A percentile compares a stretch with the other conserved stretches of the same genome.
These are phyloP conservation scores for Guyanaporus albipodus DNA, from an alignment of 768 basidiomycete genomes.

Conservation along the genomic window DNA sequence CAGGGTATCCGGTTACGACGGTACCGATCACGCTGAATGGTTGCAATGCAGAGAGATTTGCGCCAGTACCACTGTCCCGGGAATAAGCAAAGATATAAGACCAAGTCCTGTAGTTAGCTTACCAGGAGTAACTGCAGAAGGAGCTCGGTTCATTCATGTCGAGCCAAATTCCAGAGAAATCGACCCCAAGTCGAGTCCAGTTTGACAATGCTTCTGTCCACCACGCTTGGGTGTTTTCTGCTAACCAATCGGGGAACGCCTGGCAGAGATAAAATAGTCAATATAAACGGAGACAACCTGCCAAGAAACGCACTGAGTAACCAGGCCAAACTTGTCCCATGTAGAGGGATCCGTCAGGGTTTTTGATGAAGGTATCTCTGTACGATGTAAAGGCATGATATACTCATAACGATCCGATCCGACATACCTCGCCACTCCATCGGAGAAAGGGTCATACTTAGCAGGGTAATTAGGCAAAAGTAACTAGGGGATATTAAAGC, in stretches of 20 bases:
- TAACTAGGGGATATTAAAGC: neutral
- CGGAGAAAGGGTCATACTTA: slow-evolving; percentile 65
- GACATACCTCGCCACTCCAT: slow-evolving; percentile 54
- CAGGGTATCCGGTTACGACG: slow-evolving; percentile 56
- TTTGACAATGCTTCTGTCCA: slow-evolving; percentile 61
- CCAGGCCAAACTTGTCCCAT: slow-evolving; percentile 79
- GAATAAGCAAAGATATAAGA: neutral
- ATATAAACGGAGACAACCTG: neutral
- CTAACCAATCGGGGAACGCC: slow-evolving; percentile 64
- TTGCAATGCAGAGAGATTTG: slow-evolving; percentile 52
- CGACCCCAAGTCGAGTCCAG: slow-evolving; percentile 50
- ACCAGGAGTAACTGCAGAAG: slow-evolving; percentile 63
- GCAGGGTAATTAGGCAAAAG: neutral
- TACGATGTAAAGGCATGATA: neutral
- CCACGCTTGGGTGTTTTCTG: slow-evolving; percentile 46
- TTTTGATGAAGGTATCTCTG: slow-evolving; percentile 70
- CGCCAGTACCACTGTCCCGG: slow-evolving; percentile 42
- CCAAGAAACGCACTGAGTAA: slow-evolving; percentile 45
- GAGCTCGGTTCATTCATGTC: slow-evolving; percentile 69
- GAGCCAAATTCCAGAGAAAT: slow-evolving; percentile 65
- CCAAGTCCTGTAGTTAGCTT: neutral
- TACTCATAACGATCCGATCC: neutral
- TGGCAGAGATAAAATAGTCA: slow-evolving; percentile 9
- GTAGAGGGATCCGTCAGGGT: slow-evolving; percentile 69
- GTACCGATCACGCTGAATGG: slow-evolving; percentile 52